A percentile compares a stretch with the other conserved stretches of the same genome.
These are phyloP conservation scores for Plasmopara muralis DNA, from an alignment of 352 stramenopile genomes.

Conservation along the genomic window DNA sequence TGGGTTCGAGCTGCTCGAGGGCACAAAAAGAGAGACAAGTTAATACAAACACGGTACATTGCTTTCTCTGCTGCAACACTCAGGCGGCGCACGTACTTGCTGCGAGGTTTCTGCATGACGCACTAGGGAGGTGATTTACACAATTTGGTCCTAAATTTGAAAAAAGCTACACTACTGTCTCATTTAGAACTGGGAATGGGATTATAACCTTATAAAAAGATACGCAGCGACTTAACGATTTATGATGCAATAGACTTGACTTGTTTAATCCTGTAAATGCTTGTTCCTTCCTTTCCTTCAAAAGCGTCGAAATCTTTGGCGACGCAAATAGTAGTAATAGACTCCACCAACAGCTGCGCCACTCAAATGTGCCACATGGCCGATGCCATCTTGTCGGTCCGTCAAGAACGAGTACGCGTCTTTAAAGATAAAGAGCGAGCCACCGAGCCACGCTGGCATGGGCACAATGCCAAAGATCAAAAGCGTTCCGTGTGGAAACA, in stretches of 20 bases:
- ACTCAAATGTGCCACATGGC: slow-evolving; percentile 68
- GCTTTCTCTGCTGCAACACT: not conserved
- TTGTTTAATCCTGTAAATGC: too few species aligned
- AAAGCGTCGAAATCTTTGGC: slow-evolving; percentile 24
- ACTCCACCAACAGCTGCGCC: slow-evolving; percentile 49
- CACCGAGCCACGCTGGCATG: slow-evolving; percentile 65
- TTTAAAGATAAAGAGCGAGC: slow-evolving; percentile 64
- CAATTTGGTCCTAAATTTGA: too few species aligned
- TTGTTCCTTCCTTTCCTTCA: slow-evolving; percentile 3
- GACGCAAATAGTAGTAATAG: slow-evolving; percentile 60
- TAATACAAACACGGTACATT: not conserved
- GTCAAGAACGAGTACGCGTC: slow-evolving; percentile 65
- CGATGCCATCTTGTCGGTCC: slow-evolving; percentile 44
- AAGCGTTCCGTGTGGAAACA: slow-evolving; percentile 65
- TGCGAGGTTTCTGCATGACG: slow-evolving; percentile 41
- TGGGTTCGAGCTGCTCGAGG: slow-evolving; percentile 32
- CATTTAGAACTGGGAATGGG: too few species aligned
- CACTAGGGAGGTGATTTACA: not conserved
- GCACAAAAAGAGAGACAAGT: not conserved
- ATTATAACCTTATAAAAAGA: too few species aligned
- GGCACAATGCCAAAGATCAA: slow-evolving; percentile 72
- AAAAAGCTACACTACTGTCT: too few species aligned
- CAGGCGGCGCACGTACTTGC: slow-evolving; percentile 46
- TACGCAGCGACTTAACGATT: too few species aligned
- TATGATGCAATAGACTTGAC: too few species aligned